Base-by-base conservation (phyloP, 257 asterid genomes). In the Penstemon newberryi region DNA sequence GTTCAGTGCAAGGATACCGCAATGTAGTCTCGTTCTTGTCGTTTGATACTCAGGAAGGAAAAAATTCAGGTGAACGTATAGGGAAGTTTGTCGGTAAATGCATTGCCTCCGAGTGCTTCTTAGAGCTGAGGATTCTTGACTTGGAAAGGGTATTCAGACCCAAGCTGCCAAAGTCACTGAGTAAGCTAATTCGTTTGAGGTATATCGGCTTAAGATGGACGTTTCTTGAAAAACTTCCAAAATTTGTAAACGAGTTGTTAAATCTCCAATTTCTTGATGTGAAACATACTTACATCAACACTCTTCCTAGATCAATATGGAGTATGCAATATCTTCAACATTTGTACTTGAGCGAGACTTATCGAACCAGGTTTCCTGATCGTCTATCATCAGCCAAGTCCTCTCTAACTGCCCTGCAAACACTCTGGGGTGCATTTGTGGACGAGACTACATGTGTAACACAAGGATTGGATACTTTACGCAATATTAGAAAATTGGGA, bases 191-290 rank as follows among this genome's bases (percentile, higher is more conserved):
- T 4, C 19, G 15, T 6, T 7, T 73, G 38, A 77, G 64, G 65
- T 77, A 77, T 56, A 70, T 73, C 4, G 78, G 82, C 1, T 12
- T 77, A 41, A 69, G 79, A 66, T 78, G 76, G 79, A 73, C 82
- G 0, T 78, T 69, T 72, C 76, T 78, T 0, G 70, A 73, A 43
- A 3, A 4, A 0, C 82, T 78, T 39, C 82, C 79, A 0, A 10
- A 46, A 10, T 25, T 10, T 4, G 63, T 78, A n/a, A 15, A 72
- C 67, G 47, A 40, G 12, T n/a, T 78, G 70, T 41, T 69, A 13
- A 57, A 65, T 12, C 73, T 78, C 18, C 67, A 12, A 44, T 73
- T 78, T 62, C 73, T 78, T 19, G 82, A 78, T 53, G 51, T 78
- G 53, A 78, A 78, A 66, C 78, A 66, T 33, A 78, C 82, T 3